Percentiles rank a stretch among this genome's conserved stretches.
Evolutionary conservation across 768 basidiomycete species (phyloP).

Genomic region (Boletus reticuloceps): DNA sequence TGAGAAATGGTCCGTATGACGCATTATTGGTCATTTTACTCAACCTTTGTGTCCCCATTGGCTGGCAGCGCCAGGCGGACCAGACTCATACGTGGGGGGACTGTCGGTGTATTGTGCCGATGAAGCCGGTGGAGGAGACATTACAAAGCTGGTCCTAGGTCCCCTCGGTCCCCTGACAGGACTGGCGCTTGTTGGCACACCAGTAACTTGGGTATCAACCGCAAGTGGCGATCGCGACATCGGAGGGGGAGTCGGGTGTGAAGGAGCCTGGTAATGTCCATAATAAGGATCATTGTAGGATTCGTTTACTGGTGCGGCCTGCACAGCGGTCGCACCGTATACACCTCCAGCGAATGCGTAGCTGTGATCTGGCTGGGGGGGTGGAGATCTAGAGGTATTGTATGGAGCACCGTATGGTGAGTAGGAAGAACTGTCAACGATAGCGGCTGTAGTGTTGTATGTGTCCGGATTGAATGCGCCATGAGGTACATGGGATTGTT

Average conservation of each 20-base stretch:
- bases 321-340: conserved; percentile 49
- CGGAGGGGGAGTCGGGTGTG: conserved; percentile 30
- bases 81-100: conserved; percentile 67
- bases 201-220: conserved; percentile 38
- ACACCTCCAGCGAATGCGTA: conserved; percentile 58
- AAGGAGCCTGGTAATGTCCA: conserved; percentile 17
- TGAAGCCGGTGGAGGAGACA: conserved; percentile 21
- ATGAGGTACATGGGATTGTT: conserved; percentile 50
- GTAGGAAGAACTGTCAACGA: conserved; percentile 13
- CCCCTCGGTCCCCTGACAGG: conserved; percentile 45
- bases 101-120: conserved; percentile 43
- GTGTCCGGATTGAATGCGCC: conserved; percentile 39
- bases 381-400: conserved; percentile 7
- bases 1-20: conserved; percentile 19
- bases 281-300: conserved; percentile 30
- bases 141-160: conserved; percentile 27
- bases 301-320: conserved; percentile 37
- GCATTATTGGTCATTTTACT: neutral
- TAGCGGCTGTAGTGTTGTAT: conserved; percentile 36
- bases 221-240: conserved; percentile 35
- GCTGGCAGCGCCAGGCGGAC: conserved; percentile 38
- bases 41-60: conserved; percentile 49
- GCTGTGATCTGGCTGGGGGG: conserved; percentile 41
- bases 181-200: conserved; percentile 28
- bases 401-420: conserved; percentile 16